phyloP scores from a whole-genome alignment of 345 rosid genomes.

The Excoecaria cochinchinensis region DNA sequence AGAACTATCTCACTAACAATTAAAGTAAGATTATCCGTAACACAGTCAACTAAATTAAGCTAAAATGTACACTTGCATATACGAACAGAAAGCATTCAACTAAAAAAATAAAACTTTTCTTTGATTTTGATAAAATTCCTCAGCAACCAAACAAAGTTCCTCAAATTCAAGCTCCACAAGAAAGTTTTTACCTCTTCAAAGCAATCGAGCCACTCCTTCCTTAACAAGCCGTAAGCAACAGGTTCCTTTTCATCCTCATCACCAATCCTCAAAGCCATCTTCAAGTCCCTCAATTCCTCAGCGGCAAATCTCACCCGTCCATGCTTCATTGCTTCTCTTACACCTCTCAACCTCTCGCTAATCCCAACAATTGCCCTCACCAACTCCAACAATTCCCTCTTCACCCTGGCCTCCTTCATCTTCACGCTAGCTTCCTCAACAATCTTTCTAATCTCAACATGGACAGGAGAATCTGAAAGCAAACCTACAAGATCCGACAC shows the following conservation, averaged over 20 bases:
- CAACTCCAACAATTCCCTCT: constrained; percentile 60
- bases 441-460: constrained; percentile 56
- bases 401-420: constrained; percentile 57
- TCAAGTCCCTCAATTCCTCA: constrained; percentile 69
- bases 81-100: not conserved
- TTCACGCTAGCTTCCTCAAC: constrained; percentile 55
- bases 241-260: constrained; percentile 74
- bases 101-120: not conserved
- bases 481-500: constrained; percentile 47
- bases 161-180: not conserved
- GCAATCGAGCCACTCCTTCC: constrained; percentile 73
- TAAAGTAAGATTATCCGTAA: not conserved
- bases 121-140: constrained; percentile 11
- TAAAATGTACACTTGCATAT: not conserved
- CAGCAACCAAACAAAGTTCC: constrained; percentile 20
- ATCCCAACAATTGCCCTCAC: constrained; percentile 59
- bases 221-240: constrained; percentile 58
- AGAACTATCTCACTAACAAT: not conserved
- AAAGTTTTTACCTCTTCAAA: constrained; percentile 67
- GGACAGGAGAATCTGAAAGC: constrained; percentile 64
- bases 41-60: not conserved
- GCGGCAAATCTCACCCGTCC: constrained; percentile 72
- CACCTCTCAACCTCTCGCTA: constrained; percentile 60
- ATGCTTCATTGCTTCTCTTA: constrained; percentile 50
- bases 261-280: constrained; percentile 59